Evolutionary conservation across 1,284 basidiomycete species (phyloP).

Genomic region (Rhodotorula mucilaginosa): DNA sequence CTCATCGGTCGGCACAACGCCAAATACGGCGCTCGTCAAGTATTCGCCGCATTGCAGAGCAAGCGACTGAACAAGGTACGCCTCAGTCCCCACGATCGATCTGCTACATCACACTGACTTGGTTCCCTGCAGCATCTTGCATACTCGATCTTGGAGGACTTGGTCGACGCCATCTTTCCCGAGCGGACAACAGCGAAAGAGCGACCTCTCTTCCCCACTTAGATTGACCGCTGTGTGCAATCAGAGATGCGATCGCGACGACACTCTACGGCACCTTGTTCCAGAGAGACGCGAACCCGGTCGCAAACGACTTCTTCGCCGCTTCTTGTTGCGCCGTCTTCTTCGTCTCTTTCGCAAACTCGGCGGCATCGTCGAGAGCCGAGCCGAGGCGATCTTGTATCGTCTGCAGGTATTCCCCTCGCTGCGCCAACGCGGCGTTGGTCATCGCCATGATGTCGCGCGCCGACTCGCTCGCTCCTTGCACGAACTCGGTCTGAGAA

Average conservation of each 20-base stretch:
- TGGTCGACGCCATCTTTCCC: slow-evolving; percentile 48
- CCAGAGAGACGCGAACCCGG: slow-evolving; percentile 7
- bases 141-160: slow-evolving; percentile 83
- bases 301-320: slow-evolving; percentile 16
- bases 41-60: slow-evolving; percentile 91
- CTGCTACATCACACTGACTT: neutral
- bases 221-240: too few species aligned
- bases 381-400: slow-evolving; percentile 28
- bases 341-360: slow-evolving; percentile 33
- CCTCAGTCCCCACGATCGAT: fast-evolving
- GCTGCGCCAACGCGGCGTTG: slow-evolving; percentile 33
- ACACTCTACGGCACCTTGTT: slow-evolving; percentile 12
- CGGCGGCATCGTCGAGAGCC: slow-evolving; percentile 27
- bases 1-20: slow-evolving; percentile 95
- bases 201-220: slow-evolving; percentile 10
- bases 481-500: slow-evolving; percentile 17
- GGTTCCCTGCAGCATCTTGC: slow-evolving; percentile 67
- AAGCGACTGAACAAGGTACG: slow-evolving; percentile 65
- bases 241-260: too few species aligned
- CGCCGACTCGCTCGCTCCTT: slow-evolving; percentile 20
- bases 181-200: slow-evolving; percentile 9
- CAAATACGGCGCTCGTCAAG: slow-evolving; percentile 78
- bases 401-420: slow-evolving; percentile 29
- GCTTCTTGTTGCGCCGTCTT: slow-evolving; percentile 27
- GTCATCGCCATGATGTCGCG: slow-evolving; percentile 27